phyloP scores from a whole-genome alignment of 306 rosid species.

The Prunus fruticosa region DNA sequence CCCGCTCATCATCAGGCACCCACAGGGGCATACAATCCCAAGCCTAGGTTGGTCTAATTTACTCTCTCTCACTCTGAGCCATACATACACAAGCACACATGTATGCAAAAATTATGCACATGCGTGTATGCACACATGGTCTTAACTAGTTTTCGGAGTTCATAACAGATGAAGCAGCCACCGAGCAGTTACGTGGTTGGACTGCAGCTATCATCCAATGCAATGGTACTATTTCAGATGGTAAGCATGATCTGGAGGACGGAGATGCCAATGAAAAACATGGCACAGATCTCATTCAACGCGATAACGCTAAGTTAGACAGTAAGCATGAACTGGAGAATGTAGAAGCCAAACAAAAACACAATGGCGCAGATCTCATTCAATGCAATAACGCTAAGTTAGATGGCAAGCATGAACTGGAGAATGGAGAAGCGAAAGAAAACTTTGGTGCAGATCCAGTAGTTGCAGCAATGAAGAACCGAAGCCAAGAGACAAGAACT shows the following conservation, averaged over 20 bases:
- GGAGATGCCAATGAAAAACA: constrained; percentile 6
- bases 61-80: background rate
- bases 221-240: background rate
- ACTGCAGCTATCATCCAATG: constrained; percentile 18
- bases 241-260: constrained; percentile 2
- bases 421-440: constrained; percentile 27
- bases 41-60: constrained; percentile 51
- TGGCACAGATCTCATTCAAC: constrained; percentile 4
- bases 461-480: constrained; percentile 14
- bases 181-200: constrained; percentile 43
- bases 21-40: constrained; percentile 88
- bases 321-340: constrained; percentile 14
- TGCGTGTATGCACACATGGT: background rate
- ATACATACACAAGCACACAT: background rate
- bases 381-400: background rate
- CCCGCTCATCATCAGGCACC: constrained; percentile 74
- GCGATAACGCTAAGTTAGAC: background rate
- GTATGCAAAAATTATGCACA: background rate
- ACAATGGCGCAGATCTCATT: background rate
- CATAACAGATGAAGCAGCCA: constrained; percentile 56
- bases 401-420: constrained; percentile 9
- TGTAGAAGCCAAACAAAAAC: constrained; percentile 26
- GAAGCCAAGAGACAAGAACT: constrained; percentile 16
- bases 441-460: constrained; percentile 13
- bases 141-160: too few relatives aligned